phyloP scores from a whole-genome alignment of 805 yeast species.

The Spathaspora gorwiae region DNA sequence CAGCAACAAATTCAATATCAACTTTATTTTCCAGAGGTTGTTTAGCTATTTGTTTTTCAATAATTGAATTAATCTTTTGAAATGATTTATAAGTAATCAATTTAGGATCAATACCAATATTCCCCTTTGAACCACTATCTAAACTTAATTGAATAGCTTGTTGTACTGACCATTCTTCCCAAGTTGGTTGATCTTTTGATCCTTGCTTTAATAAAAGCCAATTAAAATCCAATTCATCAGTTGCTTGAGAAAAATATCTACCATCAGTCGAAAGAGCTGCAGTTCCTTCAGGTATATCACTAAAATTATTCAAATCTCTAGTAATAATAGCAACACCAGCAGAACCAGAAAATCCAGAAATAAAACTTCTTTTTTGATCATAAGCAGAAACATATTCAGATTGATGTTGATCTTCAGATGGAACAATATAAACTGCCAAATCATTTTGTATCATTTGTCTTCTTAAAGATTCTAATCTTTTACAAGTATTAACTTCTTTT shows the following conservation, averaged over 20 bases:
- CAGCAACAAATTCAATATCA: conserved; percentile 40
- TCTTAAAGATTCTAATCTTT: conserved; percentile 61
- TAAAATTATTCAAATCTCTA: conserved; percentile 48
- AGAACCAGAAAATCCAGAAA: conserved; percentile 57
- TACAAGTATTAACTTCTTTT: conserved; percentile 56
- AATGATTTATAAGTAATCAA: conserved; percentile 35
- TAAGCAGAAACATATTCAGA: conserved; percentile 52
- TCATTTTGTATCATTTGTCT: conserved; percentile 43
- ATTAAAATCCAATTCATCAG: conserved; percentile 54
- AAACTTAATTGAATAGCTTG: conserved; percentile 47
- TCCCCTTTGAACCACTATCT: conserved; percentile 38
- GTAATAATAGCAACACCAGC: conserved; percentile 60
- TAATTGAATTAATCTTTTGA: conserved; percentile 25
- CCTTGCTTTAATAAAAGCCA: conserved; percentile 56
- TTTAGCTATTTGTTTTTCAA: conserved; percentile 21
- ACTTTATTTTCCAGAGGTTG: conserved; percentile 17
- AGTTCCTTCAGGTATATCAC: conserved; percentile 48
- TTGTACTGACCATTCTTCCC: conserved; percentile 56
- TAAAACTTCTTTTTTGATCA: conserved; percentile 54
- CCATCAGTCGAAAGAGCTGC: conserved; percentile 59
- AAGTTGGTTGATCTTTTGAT: conserved; percentile 43
- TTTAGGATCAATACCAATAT: conserved; percentile 48
- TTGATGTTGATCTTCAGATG: conserved; percentile 63
- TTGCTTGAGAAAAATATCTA: conserved; percentile 56
- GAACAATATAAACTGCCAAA: conserved; percentile 53